Evolutionary conservation across 108 stramenopile species (phyloP).

Genomic region (Cafeteria roenbergensis): DNA sequence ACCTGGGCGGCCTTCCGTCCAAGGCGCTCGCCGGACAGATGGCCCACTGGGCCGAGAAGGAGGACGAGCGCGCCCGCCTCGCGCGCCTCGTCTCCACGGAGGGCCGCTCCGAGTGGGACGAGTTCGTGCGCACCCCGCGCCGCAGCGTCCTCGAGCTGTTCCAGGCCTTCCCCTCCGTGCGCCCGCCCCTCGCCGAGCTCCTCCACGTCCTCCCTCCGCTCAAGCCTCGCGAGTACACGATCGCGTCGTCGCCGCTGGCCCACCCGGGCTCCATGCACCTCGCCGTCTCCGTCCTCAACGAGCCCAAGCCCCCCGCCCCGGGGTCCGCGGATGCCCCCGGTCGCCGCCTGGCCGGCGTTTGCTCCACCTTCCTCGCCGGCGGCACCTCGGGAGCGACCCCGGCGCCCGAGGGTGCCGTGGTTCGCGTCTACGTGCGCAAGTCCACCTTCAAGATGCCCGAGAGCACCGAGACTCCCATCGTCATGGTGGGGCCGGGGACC

Average conservation of each 20-base stretch:
- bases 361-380: slow-evolving; percentile 57
- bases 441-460: slow-evolving; percentile 64
- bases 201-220: slow-evolving; percentile 45
- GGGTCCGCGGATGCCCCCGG: slow-evolving; percentile 38
- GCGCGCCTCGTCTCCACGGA: slow-evolving; percentile 62
- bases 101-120: slow-evolving; percentile 60
- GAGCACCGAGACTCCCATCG: slow-evolving; percentile 48
- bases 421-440: slow-evolving; percentile 65
- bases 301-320: slow-evolving; percentile 17
- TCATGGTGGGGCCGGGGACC: slow-evolving; percentile 92
- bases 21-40: slow-evolving; percentile 68
- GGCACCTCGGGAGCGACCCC: neutral
- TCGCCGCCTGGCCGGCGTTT: slow-evolving; percentile 56
- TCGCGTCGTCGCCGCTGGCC: slow-evolving; percentile 66
- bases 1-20: slow-evolving; percentile 67
- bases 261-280: slow-evolving; percentile 70
- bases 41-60: slow-evolving; percentile 59
- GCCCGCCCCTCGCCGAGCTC: slow-evolving; percentile 7
- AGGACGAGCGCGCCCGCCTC: slow-evolving; percentile 57
- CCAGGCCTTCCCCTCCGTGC: slow-evolving; percentile 17
- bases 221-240: slow-evolving; percentile 89
- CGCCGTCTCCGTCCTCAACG: slow-evolving; percentile 66
- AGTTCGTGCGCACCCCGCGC: slow-evolving; percentile 51
- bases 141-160: slow-evolving; percentile 56
- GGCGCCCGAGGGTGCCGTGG: neutral